Evolutionary conservation across 768 basidiomycete species (phyloP), one percentile per base, ranked within the genome.

Genomic region (Royoungia palumana): DNA sequence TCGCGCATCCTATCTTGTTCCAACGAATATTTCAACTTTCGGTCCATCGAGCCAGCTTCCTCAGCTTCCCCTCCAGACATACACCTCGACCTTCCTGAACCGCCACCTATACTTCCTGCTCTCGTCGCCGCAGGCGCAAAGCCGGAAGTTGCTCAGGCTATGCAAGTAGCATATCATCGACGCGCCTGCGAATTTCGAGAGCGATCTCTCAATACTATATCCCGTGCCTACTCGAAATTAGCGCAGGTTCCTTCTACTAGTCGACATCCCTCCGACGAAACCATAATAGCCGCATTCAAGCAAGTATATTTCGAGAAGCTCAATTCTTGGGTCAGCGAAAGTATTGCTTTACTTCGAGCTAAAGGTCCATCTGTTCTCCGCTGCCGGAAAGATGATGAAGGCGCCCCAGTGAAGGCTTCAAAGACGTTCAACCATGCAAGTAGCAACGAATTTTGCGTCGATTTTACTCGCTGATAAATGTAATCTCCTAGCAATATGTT

Each of bases 401-500:
- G 14, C 30, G 14, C 14, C 14, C 13, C 10, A 6, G 13, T 14
- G 30, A 32, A 32, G 30, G 14, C 30, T 32, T 28, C 27, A 10
- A 14, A 28, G 9, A 28, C 28, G 11, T 28, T 28, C 28, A 28
- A 28, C 12, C 9, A 28, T 28, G 28, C 9, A 28, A 28, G 28
- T 28, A 28, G 7, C 28, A 28, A 9, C 28, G 11, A 12, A 12
- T 12, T 28, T n/a, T 10, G 28, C 11, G 3, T 28, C 12, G 28
- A 10, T 9, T 12, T 9, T 6, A 32, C 13, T 32, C 30, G 14
- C 13, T 14, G 4, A 32, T 32, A 14, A 22, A 21, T 6, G 17
- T 25, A 17, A 9, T 43, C 13, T 25, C 24, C 1, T 9, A 81
- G 77, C 70, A 78, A 51, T 79, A 68, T 49, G 66, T 65, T 0